Conservation (phyloP, 2,329 filamentous ascomycete genomes). For the Mariannaea sp. region DNA sequence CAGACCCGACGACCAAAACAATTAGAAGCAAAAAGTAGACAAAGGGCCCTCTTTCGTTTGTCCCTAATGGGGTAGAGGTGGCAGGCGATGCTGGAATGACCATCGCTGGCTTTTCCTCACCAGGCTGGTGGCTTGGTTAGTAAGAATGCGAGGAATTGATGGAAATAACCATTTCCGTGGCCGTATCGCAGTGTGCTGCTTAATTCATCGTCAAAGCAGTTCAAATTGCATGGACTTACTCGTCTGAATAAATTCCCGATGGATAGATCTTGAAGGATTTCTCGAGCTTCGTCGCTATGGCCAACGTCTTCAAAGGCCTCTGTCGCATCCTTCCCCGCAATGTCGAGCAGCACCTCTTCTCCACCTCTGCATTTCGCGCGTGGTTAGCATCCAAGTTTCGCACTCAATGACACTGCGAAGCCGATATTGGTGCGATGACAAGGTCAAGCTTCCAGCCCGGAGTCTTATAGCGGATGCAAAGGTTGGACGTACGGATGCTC, state of each 20-base stretch:
- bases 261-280: conserved; percentile 4
- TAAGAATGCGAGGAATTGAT: not conserved
- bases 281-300: conserved; percentile 19
- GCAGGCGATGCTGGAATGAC: not conserved
- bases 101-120: not conserved
- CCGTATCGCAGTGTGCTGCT: too few species aligned
- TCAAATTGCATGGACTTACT: not conserved
- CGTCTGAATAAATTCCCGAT: not conserved
- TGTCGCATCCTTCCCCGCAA: conserved; percentile 16
- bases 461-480: too few species aligned
- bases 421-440: too few species aligned
- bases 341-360: conserved; percentile 10
- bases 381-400: not conserved
- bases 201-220: not conserved
- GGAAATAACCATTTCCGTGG: not conserved
- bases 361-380: conserved; percentile 2
- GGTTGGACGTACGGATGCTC: conserved; percentile 74
- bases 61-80: not conserved
- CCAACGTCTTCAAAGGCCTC: conserved; percentile 21
- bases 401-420: too few species aligned
- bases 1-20: too few species aligned
- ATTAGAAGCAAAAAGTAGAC: not conserved
- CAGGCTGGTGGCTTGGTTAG: not conserved
- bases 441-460: too few species aligned
- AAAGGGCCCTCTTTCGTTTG: not conserved